Conservation (phyloP, 1,284 basidiomycete genomes). For the Rhodotorula sp. region DNA sequence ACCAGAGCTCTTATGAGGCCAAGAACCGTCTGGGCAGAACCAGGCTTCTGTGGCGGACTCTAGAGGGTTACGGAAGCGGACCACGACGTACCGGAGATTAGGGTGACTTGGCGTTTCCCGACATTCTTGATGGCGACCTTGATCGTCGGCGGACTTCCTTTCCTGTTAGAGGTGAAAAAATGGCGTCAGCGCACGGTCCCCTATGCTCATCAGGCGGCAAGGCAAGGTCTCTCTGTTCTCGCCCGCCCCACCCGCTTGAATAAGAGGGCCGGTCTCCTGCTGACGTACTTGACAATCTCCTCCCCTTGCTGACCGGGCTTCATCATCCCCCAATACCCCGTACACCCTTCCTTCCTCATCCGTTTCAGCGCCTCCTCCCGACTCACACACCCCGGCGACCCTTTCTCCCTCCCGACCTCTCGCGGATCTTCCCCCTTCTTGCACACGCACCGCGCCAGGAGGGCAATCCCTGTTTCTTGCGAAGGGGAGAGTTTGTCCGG, state of each 20-base stretch:
- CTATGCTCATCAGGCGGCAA: background rate
- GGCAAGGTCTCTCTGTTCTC: background rate
- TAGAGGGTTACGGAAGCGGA: too few species aligned
- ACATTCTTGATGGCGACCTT: conserved; percentile 66
- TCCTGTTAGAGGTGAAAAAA: too few species aligned
- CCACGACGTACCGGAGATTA: conserved; percentile 57
- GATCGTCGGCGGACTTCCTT: conserved; percentile 66
- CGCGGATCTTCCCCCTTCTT: conserved; percentile 52
- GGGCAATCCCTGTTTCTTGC: conserved; percentile 56
- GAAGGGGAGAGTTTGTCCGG: conserved; percentile 5
- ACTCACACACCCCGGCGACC: conserved; percentile 59
- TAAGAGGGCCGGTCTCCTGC: too few species aligned
- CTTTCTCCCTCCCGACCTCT: conserved; percentile 68
- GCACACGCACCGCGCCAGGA: conserved; percentile 45
- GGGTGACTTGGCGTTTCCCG: conserved; percentile 66
- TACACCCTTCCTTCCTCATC: conserved; percentile 62
- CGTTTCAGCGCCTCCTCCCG: conserved; percentile 65
- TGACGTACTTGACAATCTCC: conserved; percentile 57
- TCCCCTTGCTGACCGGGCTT: conserved; percentile 53
- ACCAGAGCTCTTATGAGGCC: too few species aligned
- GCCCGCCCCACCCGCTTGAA: too few species aligned
- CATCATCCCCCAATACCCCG: conserved; percentile 61
- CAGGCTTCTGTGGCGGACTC: too few species aligned
- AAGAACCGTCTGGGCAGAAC: background rate
- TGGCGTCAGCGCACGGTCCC: background rate